phyloP scores from a whole-genome alignment of 805 yeast species.

The Alloascoidea hylecoeti region DNA sequence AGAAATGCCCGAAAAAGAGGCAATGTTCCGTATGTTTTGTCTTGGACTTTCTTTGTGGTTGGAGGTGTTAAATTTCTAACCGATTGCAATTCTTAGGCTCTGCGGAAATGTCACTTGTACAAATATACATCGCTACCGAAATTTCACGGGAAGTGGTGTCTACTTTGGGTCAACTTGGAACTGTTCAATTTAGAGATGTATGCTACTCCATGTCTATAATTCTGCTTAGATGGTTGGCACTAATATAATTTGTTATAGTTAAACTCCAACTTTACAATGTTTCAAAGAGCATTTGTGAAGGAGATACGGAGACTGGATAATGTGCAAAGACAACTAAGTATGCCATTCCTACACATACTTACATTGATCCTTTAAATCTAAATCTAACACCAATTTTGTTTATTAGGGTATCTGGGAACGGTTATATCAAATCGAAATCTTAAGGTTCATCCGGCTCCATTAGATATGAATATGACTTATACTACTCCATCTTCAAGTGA shows the following conservation, averaged over 20 bases:
- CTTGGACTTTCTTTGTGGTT: background rate
- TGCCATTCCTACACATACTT: conserved; percentile 6
- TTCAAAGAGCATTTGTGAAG: conserved; percentile 28
- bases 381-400: conserved; percentile 10
- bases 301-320: conserved; percentile 25
- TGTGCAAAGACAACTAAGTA: conserved; percentile 17
- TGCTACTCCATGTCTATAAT: conserved; percentile 20
- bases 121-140: conserved; percentile 31
- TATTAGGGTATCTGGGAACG: conserved; percentile 11
- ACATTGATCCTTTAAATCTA: conserved; percentile 15
- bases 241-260: conserved; percentile 12
- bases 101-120: conserved; percentile 34
- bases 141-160: conserved; percentile 28
- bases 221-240: conserved; percentile 16
- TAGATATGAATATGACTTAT: conserved; percentile 20
- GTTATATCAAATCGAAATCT: conserved; percentile 17
- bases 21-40: conserved; percentile 4
- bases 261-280: conserved; percentile 26
- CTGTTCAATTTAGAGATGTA: conserved; percentile 29
- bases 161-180: conserved; percentile 25
- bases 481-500: conserved; percentile 26
- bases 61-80: background rate
- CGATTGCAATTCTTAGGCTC: too few relatives aligned
- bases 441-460: conserved; percentile 19
- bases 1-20: conserved; percentile 2